phyloP scores from a whole-genome alignment of 352 stramenopile species.

The Pythium phragmitis region DNA sequence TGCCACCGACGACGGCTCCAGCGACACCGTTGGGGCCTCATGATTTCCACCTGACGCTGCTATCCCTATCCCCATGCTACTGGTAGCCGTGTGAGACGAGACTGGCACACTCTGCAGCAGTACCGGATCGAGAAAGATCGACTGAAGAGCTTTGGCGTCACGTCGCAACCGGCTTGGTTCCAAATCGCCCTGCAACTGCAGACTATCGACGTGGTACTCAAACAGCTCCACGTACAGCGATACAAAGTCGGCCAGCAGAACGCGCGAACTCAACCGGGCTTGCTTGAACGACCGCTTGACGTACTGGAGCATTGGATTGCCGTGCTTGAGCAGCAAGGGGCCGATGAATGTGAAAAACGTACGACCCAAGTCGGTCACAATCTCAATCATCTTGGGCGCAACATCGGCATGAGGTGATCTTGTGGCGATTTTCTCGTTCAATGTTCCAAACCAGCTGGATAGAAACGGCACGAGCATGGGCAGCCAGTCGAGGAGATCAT shows the following conservation, averaged over 20 bases:
- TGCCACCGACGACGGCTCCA: constrained; percentile 7
- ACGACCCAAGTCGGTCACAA: constrained; percentile 45
- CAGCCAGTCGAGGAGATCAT: constrained; percentile 55
- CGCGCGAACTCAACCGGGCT: constrained; percentile 34
- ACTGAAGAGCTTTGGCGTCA: constrained; percentile 16
- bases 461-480: constrained; percentile 44
- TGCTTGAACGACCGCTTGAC: constrained; percentile 60
- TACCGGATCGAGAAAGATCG: constrained; percentile 20
- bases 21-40: constrained; percentile 3
- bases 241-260: constrained; percentile 53
- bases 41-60: not conserved
- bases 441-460: constrained; percentile 44
- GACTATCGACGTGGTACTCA: constrained; percentile 39
- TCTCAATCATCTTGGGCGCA: constrained; percentile 43
- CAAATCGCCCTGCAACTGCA: constrained; percentile 36
- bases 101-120: constrained; percentile 16
- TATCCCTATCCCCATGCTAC: not conserved
- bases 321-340: constrained; percentile 36
- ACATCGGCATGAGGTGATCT: constrained; percentile 14
- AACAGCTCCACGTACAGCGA: constrained; percentile 60
- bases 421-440: constrained; percentile 20
- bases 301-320: constrained; percentile 53
- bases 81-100: constrained; percentile 1
- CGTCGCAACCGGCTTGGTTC: constrained; percentile 33
- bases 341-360: constrained; percentile 46